Evolutionary conservation across 2,329 filamentous ascomycete genomes (phyloP).

Genomic region (Fusarium papillatum): DNA sequence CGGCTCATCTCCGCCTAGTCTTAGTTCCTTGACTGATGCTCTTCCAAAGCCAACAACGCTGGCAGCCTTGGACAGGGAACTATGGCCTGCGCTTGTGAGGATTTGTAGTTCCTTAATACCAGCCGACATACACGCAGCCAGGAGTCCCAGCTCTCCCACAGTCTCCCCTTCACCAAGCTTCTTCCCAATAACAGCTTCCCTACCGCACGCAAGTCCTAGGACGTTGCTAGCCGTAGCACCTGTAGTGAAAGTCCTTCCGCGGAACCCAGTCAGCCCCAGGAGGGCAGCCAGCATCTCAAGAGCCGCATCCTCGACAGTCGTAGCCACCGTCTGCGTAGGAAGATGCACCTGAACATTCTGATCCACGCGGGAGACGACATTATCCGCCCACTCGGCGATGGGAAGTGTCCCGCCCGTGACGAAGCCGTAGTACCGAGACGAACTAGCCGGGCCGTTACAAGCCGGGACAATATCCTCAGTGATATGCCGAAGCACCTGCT

Average conservation of each 20-base stretch:
- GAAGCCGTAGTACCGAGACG: slow-evolving; percentile 86
- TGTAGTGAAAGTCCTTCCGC: slow-evolving; percentile 66
- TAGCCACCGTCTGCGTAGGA: slow-evolving; percentile 80
- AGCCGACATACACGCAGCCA: slow-evolving; percentile 74
- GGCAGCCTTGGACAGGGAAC: slow-evolving; percentile 86
- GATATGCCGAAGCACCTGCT: slow-evolving; percentile 57
- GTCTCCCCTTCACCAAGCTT: slow-evolving; percentile 49
- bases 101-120: slow-evolving; percentile 79
- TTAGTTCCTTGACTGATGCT: slow-evolving; percentile 73
- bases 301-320: slow-evolving; percentile 81
- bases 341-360: slow-evolving; percentile 90
- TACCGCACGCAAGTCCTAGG: slow-evolving; percentile 75
- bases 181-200: slow-evolving; percentile 72
- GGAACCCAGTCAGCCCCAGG: slow-evolving; percentile 73
- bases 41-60: slow-evolving; percentile 85
- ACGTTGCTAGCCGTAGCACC: slow-evolving; percentile 84
- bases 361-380: slow-evolving; percentile 84
- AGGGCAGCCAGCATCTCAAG: slow-evolving; percentile 78
- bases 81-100: slow-evolving; percentile 86
- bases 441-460: slow-evolving; percentile 75
- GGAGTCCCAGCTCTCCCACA: slow-evolving; percentile 79
- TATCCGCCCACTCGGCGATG: slow-evolving; percentile 85
- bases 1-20: slow-evolving; percentile 63
- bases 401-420: slow-evolving; percentile 87
- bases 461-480: slow-evolving; percentile 64